Percentiles rank a stretch among this genome's conserved stretches.
Evolutionary conservation across 495 filamentous ascomycete genomes (phyloP).

Genomic region (Tetracladium setigerum): DNA sequence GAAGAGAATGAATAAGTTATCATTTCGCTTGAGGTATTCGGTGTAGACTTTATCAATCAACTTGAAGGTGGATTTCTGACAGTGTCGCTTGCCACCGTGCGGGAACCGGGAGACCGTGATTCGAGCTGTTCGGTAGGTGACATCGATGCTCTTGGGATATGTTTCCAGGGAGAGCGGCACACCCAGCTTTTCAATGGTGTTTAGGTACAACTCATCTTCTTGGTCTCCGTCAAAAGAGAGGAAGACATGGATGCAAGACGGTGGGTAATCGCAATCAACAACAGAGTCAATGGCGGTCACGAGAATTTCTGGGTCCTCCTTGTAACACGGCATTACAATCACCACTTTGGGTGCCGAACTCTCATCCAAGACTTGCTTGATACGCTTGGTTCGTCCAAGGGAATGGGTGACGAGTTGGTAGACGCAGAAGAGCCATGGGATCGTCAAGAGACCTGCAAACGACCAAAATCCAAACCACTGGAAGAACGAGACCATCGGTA

Average conservation of each 20-base stretch:
- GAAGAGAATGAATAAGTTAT: slow-evolving; percentile 93
- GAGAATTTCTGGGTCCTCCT: slow-evolving; percentile 80
- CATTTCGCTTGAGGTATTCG: slow-evolving; percentile 79
- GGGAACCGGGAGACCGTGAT: slow-evolving; percentile 91
- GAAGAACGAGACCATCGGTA: slow-evolving; percentile 54
- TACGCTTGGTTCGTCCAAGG: slow-evolving; percentile 69
- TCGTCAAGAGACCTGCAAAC: slow-evolving; percentile 75
- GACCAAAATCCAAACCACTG: slow-evolving; percentile 97
- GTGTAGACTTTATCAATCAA: slow-evolving; percentile 91
- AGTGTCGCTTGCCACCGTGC: slow-evolving; percentile 89
- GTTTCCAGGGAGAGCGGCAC: slow-evolving; percentile 68
- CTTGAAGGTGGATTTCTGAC: slow-evolving; percentile 90
- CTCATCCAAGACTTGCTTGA: slow-evolving; percentile 82
- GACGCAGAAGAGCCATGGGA: slow-evolving; percentile 91
- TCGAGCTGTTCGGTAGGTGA: slow-evolving; percentile 71
- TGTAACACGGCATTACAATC: slow-evolving; percentile 96
- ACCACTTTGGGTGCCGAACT: slow-evolving; percentile 87
- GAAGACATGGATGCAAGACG: slow-evolving; percentile 91
- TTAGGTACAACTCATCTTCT: slow-evolving; percentile 83
- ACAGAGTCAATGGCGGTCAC: slow-evolving; percentile 87
- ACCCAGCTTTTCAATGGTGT: slow-evolving; percentile 80
- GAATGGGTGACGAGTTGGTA: slow-evolving; percentile 83
- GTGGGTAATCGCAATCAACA: slow-evolving; percentile 90
- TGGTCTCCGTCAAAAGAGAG: slow-evolving; percentile 90
- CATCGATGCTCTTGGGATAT: slow-evolving; percentile 88